Conservation (phyloP, 1,284 basidiomycete genomes). For the Microbotryum lychnidis-dioicae region DNA sequence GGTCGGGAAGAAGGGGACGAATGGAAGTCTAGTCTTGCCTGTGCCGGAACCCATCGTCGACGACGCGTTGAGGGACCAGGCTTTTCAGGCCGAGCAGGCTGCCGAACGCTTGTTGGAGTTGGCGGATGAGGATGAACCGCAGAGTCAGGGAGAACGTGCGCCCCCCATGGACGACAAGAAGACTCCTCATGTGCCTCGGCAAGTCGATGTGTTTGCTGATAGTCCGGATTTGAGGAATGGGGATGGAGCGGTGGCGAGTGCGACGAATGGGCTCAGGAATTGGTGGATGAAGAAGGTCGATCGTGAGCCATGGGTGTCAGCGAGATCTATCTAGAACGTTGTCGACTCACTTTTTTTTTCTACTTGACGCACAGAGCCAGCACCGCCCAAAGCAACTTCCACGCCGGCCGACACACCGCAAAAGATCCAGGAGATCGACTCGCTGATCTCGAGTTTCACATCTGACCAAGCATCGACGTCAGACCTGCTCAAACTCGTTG, state of each 20-base stretch:
- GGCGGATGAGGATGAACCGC: constrained; percentile 6
- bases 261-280: neutral
- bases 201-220: constrained; percentile 19
- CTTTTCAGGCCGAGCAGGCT: constrained; percentile 78
- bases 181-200: too few species aligned
- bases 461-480: neutral
- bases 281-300: constrained; percentile 22
- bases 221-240: constrained; percentile 22
- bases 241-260: neutral
- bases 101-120: constrained; percentile 48
- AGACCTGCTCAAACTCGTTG: constrained; percentile 2
- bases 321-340: too few species aligned
- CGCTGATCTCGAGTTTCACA: constrained; percentile 2
- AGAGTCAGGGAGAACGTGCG: neutral
- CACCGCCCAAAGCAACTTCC: neutral
- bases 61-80: constrained; percentile 70
- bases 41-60: constrained; percentile 57
- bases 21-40: neutral
- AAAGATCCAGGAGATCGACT: constrained; percentile 5
- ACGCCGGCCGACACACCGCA: constrained; percentile 1
- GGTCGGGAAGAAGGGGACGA: too few species aligned
- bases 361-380: neutral
- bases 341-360: too few species aligned
- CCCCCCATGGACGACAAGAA: neutral
- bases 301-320: constrained; percentile 3